Conservation (phyloP, 768 basidiomycete genomes). For the Boletus sensibilis region DNA sequence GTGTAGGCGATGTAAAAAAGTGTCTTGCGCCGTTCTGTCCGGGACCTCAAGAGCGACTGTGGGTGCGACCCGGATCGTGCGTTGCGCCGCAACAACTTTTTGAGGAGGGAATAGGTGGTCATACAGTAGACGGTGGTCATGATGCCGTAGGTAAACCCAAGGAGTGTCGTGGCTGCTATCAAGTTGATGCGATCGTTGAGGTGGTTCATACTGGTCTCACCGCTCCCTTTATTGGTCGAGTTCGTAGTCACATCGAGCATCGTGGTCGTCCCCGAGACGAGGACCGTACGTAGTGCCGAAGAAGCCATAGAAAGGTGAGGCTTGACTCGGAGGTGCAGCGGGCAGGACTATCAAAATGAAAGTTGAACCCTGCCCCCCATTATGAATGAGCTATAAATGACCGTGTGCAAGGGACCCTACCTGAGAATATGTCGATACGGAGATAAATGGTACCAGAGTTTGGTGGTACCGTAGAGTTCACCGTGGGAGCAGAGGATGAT, state of each 20-base stretch:
- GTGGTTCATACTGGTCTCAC: conserved; percentile 5
- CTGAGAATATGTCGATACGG: conserved; percentile 12
- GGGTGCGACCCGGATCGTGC: conserved; percentile 6
- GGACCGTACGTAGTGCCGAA: background rate
- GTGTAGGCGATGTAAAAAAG: conserved; percentile 30
- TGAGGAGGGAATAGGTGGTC: conserved; percentile 19
- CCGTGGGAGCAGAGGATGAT: conserved; percentile 9
- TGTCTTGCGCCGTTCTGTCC: conserved; percentile 16
- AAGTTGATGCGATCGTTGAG: conserved; percentile 26
- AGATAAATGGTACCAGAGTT: conserved; percentile 7
- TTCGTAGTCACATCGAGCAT: conserved; percentile 12
- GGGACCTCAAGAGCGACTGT: background rate
- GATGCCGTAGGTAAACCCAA: conserved; percentile 25
- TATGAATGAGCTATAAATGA: conserved; percentile 25
- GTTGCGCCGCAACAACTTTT: conserved; percentile 14
- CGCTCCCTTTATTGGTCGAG: background rate
- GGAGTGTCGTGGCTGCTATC: conserved; percentile 25
- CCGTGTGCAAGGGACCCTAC: conserved; percentile 20
- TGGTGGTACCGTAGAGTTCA: conserved; percentile 1
- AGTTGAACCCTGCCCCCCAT: conserved; percentile 2
- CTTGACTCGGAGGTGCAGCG: conserved; percentile 9
- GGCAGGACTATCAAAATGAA: conserved; percentile 16
- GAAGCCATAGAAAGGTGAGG: conserved; percentile 2
- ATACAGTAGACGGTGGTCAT: conserved; percentile 21
- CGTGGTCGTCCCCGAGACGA: conserved; percentile 6